phyloP scores from a whole-genome alignment of 1,284 basidiomycete species.

The Rhizoctonia solani region DNA sequence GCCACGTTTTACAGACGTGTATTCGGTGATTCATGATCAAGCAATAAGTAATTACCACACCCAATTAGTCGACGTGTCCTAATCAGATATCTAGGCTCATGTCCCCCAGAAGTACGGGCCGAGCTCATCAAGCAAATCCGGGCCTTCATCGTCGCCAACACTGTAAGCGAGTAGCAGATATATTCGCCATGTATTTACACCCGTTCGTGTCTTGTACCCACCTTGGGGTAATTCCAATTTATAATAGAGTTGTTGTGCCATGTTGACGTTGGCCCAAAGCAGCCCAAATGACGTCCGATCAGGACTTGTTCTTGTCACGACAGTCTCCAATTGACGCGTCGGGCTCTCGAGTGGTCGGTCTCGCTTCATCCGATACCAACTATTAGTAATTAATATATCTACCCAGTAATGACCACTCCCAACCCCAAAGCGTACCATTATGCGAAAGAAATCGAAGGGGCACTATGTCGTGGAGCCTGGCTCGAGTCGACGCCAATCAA shows the following conservation, averaged over 20 bases:
- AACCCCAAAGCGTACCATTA: slow-evolving; percentile 69
- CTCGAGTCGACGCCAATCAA: slow-evolving; percentile 62
- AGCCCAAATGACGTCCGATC: slow-evolving; percentile 28
- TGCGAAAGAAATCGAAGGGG: slow-evolving; percentile 68
- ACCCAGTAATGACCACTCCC: slow-evolving; percentile 44
- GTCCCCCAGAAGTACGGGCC: slow-evolving; percentile 13
- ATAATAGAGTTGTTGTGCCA: not conserved
- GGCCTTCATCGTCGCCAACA: slow-evolving; percentile 19
- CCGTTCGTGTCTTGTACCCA: not conserved
- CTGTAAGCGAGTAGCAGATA: not conserved
- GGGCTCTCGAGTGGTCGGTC: not conserved
- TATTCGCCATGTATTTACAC: not conserved
- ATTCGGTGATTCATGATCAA: slow-evolving; percentile 9
- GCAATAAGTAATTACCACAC: not conserved
- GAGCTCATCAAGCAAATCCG: slow-evolving; percentile 23
- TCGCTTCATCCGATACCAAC: not conserved
- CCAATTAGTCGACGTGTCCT: not conserved
- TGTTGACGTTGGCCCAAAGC: slow-evolving; percentile 24
- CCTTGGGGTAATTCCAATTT: not conserved
- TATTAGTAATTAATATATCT: not conserved
- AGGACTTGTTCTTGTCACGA: slow-evolving; percentile 2
- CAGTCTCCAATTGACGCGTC: slow-evolving; percentile 1
- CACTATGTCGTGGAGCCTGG: slow-evolving; percentile 73
- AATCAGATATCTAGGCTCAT: slow-evolving; percentile 10
- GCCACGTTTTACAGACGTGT: slow-evolving; percentile 22